phyloP scores from a whole-genome alignment of 2,329 filamentous ascomycete species.

The Epicoccum nigrum region DNA sequence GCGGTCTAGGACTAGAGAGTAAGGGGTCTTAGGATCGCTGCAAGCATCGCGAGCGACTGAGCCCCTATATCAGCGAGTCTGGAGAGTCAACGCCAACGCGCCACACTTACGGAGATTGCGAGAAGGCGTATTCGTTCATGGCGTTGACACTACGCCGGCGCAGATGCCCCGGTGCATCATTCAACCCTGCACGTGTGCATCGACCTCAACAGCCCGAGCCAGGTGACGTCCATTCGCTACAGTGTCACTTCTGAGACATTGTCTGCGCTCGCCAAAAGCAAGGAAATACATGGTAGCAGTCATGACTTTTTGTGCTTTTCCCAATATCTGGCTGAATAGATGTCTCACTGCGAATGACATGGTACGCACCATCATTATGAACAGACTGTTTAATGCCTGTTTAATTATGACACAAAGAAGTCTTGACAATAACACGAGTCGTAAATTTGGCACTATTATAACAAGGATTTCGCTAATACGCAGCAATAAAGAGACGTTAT shows the following conservation, averaged over 20 bases:
- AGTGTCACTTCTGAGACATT: neutral
- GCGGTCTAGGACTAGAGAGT: too few relatives aligned
- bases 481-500: neutral
- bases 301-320: too few relatives aligned
- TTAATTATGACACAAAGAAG: too few relatives aligned
- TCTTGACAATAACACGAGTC: too few relatives aligned
- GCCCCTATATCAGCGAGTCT: constrained; percentile 6
- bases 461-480: neutral
- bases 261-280: neutral
- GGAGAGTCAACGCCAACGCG: neutral
- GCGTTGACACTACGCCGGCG: neutral
- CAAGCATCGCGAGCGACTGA: neutral
- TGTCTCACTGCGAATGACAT: too few relatives aligned
- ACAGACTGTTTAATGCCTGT: too few relatives aligned
- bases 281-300: too few relatives aligned
- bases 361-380: too few relatives aligned
- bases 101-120: neutral
- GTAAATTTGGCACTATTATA: constrained; percentile 19
- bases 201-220: neutral
- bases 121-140: neutral
- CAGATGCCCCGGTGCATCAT: neutral
- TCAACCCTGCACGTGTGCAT: neutral
- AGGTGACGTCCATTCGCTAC: neutral
- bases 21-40: constrained; percentile 7
- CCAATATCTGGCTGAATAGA: too few relatives aligned